A percentile compares a stretch with the other conserved stretches of the same genome.
Conservation (phyloP, 371 early-diverging fungal genomes). For the Enteropsectra breve region DNA sequence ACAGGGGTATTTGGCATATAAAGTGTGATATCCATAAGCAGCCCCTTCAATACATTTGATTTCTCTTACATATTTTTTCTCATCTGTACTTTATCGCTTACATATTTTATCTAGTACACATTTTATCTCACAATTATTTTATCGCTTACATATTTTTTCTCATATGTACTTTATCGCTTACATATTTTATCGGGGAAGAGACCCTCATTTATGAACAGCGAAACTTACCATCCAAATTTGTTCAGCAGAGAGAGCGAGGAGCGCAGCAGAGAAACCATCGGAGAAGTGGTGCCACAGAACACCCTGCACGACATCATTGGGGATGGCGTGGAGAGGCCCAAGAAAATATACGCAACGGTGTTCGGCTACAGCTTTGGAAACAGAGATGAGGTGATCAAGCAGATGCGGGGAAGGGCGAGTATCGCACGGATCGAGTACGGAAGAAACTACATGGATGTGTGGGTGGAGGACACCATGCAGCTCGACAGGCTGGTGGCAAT, state of each 20-base stretch:
- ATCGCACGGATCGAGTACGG: conserved; percentile 55
- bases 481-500: conserved; percentile 33
- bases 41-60: no score
- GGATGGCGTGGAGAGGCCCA: conserved; percentile 8
- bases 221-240: conserved; percentile 24
- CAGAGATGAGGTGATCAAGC: conserved; percentile 40
- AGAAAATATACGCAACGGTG: conserved; percentile 29
- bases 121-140: no score
- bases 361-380: conserved; percentile 56
- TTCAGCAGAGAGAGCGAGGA: conserved; percentile 21
- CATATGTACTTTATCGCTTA: no score
- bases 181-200: no score
- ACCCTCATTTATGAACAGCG: no score
- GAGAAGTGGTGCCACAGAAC: conserved; percentile 34
- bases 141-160: no score
- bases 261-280: neutral
- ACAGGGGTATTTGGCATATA: no score
- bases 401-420: conserved; percentile 37
- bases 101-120: no score
- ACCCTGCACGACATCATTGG: conserved; percentile 32
- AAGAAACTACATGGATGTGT: conserved; percentile 56
- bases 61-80: no score
- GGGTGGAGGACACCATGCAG: conserved; percentile 34
- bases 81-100: no score
- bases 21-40: no score